Evolutionary conservation across 352 stramenopile species (phyloP).

Genomic region (Phytopythium mirpurense): DNA sequence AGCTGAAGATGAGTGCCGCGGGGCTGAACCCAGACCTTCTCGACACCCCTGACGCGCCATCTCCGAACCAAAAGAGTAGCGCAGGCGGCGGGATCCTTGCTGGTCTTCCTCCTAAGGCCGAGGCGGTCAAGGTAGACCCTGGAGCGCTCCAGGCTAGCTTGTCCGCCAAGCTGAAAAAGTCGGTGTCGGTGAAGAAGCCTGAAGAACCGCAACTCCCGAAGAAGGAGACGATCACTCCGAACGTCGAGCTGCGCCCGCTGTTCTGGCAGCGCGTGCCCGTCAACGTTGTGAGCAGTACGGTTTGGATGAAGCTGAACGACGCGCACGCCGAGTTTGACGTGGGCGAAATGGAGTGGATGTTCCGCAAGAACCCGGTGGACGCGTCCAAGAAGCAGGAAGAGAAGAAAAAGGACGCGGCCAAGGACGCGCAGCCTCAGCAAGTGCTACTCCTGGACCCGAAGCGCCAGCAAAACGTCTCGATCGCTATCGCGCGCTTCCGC

Average conservation of each 20-base stretch:
- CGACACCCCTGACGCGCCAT: slow-evolving; percentile 67
- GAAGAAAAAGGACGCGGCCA: slow-evolving; percentile 64
- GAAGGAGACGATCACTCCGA: slow-evolving; percentile 82
- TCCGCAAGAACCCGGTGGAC: slow-evolving; percentile 74
- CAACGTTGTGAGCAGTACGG: slow-evolving; percentile 81
- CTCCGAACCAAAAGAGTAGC: slow-evolving; percentile 45
- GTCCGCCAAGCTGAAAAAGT: slow-evolving; percentile 37
- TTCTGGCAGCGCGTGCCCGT: slow-evolving; percentile 88
- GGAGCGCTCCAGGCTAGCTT: slow-evolving; percentile 60
- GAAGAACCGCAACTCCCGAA: slow-evolving; percentile 78
- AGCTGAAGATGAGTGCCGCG: slow-evolving; percentile 89
- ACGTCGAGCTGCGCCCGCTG: slow-evolving; percentile 80
- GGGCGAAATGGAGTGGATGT: slow-evolving; percentile 88
- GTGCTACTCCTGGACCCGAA: slow-evolving; percentile 94
- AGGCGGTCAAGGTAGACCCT: slow-evolving; percentile 66
- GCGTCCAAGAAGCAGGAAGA: slow-evolving; percentile 69
- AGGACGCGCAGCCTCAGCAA: slow-evolving; percentile 44
- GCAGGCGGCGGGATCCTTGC: slow-evolving; percentile 31
- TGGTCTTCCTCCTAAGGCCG: slow-evolving; percentile 51
- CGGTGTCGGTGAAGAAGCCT: slow-evolving; percentile 36
- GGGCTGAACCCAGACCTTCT: slow-evolving; percentile 60
- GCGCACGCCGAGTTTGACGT: slow-evolving; percentile 59
- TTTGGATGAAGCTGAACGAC: slow-evolving; percentile 85
- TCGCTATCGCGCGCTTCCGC: slow-evolving; percentile 94
- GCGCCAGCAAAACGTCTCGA: slow-evolving; percentile 97